Evolutionary conservation across 2,329 filamentous ascomycete species (phyloP), one percentile per base, ranked within the genome.

Genomic region (Aspergillus fischeri): DNA sequence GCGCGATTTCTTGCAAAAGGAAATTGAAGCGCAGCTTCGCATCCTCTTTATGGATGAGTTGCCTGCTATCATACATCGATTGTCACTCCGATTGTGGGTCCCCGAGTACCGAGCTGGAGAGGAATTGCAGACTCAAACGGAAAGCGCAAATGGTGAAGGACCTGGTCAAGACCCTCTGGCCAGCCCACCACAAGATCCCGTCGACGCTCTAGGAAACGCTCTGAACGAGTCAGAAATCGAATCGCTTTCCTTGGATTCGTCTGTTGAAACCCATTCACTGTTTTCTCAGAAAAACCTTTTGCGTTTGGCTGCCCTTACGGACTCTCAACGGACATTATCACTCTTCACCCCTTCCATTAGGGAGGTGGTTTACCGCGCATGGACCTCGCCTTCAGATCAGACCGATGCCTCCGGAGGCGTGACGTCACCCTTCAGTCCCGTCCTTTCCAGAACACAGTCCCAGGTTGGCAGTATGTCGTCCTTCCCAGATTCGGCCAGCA

Each of bases 11-110:
- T 80, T 99, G 56, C 94, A 99, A 71, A 89, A 91, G 72, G 96
- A 93, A 60, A 99, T 99, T 67, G 94, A 99, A 76, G 89, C 86
- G 52, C 94, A 97, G 74, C 78, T 99, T 60, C 87, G 94, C 29
- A 91, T 92, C 54, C 73, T 99, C 63, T 96, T 99, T 81, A 97
- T 97, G 92, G 93, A 99, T 63, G 94, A 99, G 73, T 78, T 99
- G 25, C 94, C 94, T 0, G 92, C 93, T 51, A 97, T 97, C 58
- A 96, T 99, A 60, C 94, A 99, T 75, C 86, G 92, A 52, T 78
- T 99, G 21, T 97, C 93, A 0, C 79, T 97, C 56, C 86, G 90
- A 63, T 76, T 97, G 51, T 96, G 92, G 87, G 94, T 91, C 54
- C 91, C 92, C 0, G 93, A 97, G 65, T 91, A 94, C 71, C 82